Percentiles rank a stretch among this genome's conserved stretches.
Conservation (phyloP, 2,329 filamentous ascomycete genomes). For the Pseudogymnoascus destructans region DNA sequence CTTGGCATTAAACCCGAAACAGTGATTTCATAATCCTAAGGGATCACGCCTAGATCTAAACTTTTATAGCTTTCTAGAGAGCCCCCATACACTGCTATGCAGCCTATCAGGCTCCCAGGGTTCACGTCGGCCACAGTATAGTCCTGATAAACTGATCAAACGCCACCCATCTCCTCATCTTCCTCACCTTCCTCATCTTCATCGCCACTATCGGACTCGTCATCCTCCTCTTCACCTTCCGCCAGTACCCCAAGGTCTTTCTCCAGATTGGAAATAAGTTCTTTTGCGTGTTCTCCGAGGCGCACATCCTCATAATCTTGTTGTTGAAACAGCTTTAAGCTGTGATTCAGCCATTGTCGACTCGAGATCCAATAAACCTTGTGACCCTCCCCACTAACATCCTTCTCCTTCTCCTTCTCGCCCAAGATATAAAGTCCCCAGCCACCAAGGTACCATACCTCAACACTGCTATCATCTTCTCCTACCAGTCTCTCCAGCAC, state of each 20-base stretch:
- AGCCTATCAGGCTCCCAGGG: neutral
- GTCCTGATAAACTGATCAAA: neutral
- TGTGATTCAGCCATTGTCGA: slow-evolving; percentile 70
- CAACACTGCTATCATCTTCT: slow-evolving; percentile 89
- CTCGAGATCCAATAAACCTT: slow-evolving; percentile 55
- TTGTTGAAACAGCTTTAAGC: slow-evolving; percentile 62
- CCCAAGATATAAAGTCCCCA: slow-evolving; percentile 79
- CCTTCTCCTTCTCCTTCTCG: slow-evolving; percentile 45
- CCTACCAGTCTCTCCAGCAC: slow-evolving; percentile 72
- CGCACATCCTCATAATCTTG: slow-evolving; percentile 79
- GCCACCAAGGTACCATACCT: slow-evolving; percentile 93
- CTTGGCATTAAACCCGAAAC: neutral
- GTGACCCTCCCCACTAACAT: slow-evolving; percentile 31
- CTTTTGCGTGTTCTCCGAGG: slow-evolving; percentile 59
- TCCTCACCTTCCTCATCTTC: slow-evolving; percentile 31
- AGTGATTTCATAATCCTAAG: neutral
- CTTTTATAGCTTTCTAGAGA: slow-evolving; percentile 1
- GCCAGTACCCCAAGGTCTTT: slow-evolving; percentile 51
- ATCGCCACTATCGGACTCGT: slow-evolving; percentile 36
- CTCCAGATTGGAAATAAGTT: slow-evolving; percentile 52
- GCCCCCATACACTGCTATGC: neutral
- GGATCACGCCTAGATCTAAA: neutral
- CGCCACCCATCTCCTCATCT: slow-evolving; percentile 39
- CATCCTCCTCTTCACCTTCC: slow-evolving; percentile 41
- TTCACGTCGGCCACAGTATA: neutral